Base-by-base conservation (phyloP, 2,329 filamentous ascomycete species). In the Paradendryphiella salina region DNA sequence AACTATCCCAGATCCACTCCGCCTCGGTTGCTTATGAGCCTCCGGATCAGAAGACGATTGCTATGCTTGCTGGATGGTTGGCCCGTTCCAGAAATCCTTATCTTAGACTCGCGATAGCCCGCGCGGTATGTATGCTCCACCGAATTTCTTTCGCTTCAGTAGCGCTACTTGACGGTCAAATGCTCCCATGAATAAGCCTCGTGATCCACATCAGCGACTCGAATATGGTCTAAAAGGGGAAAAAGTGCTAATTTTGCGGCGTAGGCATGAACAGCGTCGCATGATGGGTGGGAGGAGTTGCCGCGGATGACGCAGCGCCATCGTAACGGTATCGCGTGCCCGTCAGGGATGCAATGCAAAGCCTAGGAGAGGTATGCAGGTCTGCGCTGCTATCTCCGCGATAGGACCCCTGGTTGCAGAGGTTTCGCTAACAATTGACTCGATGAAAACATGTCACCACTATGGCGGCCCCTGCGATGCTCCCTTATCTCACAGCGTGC, bases 391-490 rank as follows among this genome's bases (percentile, higher is more conserved):
- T 41, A 54, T 54, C 50, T 58, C 52, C 47, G 46, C 45, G 56
- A 58, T 55, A 58, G 49, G 59, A 49, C 39, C 35, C 23, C 35
- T 23, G 43, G 34, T 21, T 42, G 45, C 37, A 51, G 36, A 34
- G 28, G 20, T 33, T 28, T 28, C 34, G 46, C 50, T 33, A 20
- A 40, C 26, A 36, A 34, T 58, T 69, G 65, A 68, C 66, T 68
- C 60, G 64, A 69, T 69, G 56, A 53, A 56, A 68, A 63, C 52
- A 60, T 57, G 65, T 69, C 61, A 69, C 51, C 38, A 28, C 26
- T 10, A 40, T 29, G 31, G 49, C 31, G 39, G 43, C 32, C 21
- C 49, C 46, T 50, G 46, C 54, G 52, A 51, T 48, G 52, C 49
- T 56, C 57, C 13, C 23, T 52, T 68, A 68, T 67, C 64, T 59